These are phyloP conservation scores for Zasmidium cellare DNA, from an alignment of 2,329 filamentous ascomycete genomes.

Conservation along the genomic window DNA sequence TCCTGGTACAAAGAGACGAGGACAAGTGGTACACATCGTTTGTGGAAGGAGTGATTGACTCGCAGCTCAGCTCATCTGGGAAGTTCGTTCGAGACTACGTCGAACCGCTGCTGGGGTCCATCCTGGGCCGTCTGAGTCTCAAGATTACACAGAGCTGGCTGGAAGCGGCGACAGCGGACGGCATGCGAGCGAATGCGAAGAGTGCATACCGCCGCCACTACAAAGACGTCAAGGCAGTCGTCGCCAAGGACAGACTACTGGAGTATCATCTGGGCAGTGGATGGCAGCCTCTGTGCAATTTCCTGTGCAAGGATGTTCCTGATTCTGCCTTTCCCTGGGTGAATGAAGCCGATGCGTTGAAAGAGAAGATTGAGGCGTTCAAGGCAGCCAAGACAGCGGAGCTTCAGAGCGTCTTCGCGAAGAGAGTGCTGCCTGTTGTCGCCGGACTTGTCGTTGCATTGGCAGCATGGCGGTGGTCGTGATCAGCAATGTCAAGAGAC, in stretches of 20 bases:
- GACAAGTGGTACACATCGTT: constrained; percentile 23
- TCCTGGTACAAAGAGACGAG: constrained; percentile 24
- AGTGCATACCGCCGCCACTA: constrained; percentile 12
- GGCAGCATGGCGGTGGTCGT: neutral
- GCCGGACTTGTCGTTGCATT: neutral
- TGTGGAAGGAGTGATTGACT: neutral
- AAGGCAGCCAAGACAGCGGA: neutral
- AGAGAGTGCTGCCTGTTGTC: neutral
- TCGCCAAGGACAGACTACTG: constrained; percentile 8
- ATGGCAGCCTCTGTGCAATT: constrained; percentile 15
- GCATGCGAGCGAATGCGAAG: constrained; percentile 5
- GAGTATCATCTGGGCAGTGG: constrained; percentile 9
- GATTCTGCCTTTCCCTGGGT: constrained; percentile 7
- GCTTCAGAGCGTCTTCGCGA: neutral
- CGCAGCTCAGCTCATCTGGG: neutral
- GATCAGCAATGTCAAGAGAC: no score
- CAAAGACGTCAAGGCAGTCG: constrained; percentile 3
- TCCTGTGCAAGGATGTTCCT: constrained; percentile 9
- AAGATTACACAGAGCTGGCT: neutral
- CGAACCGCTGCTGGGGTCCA: neutral
- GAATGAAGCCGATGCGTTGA: constrained; percentile 5
- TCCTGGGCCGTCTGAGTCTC: neutral
- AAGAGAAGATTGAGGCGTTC: neutral
- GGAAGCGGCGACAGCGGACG: neutral
- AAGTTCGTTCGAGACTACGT: neutral